Percentiles rank a stretch among this genome's conserved stretches.
Conservation (phyloP, 192 early-diverging fungal genomes). For the Fimicolochytrium jonesii region DNA sequence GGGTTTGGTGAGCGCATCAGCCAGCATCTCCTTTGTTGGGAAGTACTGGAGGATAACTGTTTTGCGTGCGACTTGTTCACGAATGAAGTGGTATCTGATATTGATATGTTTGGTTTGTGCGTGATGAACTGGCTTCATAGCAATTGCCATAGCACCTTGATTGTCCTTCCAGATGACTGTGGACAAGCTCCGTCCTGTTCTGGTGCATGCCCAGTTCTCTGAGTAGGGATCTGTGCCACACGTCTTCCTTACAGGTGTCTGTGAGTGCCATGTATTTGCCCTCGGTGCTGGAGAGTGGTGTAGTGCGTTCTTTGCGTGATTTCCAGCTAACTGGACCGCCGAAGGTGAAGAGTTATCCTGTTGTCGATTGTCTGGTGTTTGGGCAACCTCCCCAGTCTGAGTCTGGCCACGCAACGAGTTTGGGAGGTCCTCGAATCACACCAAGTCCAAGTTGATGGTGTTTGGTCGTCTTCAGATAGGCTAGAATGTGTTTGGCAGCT, state of each 20-base stretch:
- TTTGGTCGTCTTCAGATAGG: too few relatives aligned
- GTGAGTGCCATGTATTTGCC: conserved; percentile 18
- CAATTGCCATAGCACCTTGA: conserved; percentile 6
- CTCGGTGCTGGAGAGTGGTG: conserved; percentile 21
- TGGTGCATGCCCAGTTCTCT: neutral
- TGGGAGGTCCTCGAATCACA: neutral
- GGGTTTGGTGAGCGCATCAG: conserved; percentile 28
- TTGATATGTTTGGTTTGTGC: conserved; percentile 32
- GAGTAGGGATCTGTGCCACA: conserved; percentile 7
- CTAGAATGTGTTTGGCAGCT: conserved; percentile 21
- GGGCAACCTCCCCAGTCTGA: conserved; percentile 41
- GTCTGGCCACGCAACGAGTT: conserved; percentile 26
- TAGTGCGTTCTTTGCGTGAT: conserved; percentile 6
- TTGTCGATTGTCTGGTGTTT: conserved; percentile 26
- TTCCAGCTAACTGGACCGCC: conserved; percentile 7
- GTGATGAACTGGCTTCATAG: conserved; percentile 23
- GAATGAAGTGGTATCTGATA: conserved; percentile 30
- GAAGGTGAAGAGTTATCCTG: conserved; percentile 31
- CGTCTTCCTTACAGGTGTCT: neutral
- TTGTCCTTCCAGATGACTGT: conserved; percentile 1
- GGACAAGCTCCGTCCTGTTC: too few relatives aligned
- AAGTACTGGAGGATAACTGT: conserved; percentile 11
- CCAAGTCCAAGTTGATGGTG: too few relatives aligned
- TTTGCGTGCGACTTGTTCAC: conserved; percentile 14
- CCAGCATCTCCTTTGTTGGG: conserved; percentile 17